Conservation (phyloP, 2,329 filamentous ascomycete genomes). For the Neoarthrinium moseri region DNA sequence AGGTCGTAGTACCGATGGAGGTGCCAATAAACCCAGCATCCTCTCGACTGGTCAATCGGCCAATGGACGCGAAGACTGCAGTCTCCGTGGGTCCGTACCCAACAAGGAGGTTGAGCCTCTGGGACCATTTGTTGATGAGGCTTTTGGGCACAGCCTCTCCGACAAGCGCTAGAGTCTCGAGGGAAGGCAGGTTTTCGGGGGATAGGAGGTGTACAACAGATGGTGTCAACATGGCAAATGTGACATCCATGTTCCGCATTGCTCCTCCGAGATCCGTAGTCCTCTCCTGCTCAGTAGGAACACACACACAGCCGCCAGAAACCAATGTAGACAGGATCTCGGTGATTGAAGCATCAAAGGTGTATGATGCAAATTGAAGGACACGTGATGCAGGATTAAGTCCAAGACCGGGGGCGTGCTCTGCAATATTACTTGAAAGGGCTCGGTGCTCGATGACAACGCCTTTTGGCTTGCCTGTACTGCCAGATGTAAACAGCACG, state of each 20-base stretch:
- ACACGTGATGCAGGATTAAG: not conserved
- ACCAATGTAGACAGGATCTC: constrained; percentile 3
- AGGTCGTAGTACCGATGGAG: constrained; percentile 10
- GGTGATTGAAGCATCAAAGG: constrained; percentile 6
- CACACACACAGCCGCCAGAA: constrained; percentile 6
- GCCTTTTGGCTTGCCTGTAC: constrained; percentile 9
- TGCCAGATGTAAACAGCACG: constrained; percentile 9
- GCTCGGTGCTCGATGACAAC: constrained; percentile 5
- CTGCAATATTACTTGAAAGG: not conserved
- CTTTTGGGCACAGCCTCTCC: constrained; percentile 6
- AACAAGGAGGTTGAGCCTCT: not conserved
- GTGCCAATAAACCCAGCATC: constrained; percentile 24
- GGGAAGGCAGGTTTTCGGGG: not conserved
- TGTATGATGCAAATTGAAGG: constrained; percentile 7
- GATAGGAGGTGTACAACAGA: constrained; percentile 3
- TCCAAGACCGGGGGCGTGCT: constrained; percentile 3
- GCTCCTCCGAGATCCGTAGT: constrained; percentile 1
- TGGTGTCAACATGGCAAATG: constrained; percentile 6
- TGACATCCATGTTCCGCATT: not conserved
- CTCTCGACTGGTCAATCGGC: not conserved
- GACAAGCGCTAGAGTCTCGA: constrained; percentile 1
- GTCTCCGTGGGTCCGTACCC: constrained; percentile 8
- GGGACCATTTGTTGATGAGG: constrained; percentile 1
- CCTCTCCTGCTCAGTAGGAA: constrained; percentile 5
- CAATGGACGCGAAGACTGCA: constrained; percentile 3